Percentiles rank a stretch among this genome's conserved stretches.
These are phyloP conservation scores for Diddensiella santjacobensis DNA, from an alignment of 805 yeast species.

Conservation along the genomic window DNA sequence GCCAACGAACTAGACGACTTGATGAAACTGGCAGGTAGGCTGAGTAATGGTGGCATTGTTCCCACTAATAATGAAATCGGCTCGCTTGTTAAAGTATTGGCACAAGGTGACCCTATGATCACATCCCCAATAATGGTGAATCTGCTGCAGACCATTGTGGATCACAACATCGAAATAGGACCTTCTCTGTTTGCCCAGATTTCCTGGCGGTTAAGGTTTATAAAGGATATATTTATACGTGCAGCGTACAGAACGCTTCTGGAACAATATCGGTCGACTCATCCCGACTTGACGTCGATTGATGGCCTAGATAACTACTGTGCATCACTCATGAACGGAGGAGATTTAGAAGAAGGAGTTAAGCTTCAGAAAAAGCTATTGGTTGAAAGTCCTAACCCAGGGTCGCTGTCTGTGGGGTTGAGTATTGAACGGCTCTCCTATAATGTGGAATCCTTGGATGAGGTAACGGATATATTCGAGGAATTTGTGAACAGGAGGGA, in stretches of 20 bases:
- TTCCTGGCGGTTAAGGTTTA: constrained; percentile 12
- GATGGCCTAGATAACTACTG: background rate
- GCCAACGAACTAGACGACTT: constrained; percentile 3
- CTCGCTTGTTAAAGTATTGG: background rate
- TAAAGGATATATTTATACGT: constrained; percentile 11
- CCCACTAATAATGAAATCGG: constrained; percentile 4
- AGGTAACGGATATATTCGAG: background rate
- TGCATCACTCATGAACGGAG: background rate
- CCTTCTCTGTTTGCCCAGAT: background rate
- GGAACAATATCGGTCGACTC: background rate
- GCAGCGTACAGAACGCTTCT: background rate
- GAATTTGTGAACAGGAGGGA: background rate
- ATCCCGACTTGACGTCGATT: background rate
- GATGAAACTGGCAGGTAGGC: constrained; percentile 9
- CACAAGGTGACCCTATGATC: constrained; percentile 1
- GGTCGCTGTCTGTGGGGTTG: background rate
- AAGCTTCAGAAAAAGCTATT: too few species aligned
- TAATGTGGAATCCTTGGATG: background rate
- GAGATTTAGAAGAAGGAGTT: background rate
- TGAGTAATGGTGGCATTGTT: background rate
- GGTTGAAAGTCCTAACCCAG: background rate
- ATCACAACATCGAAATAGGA: background rate
- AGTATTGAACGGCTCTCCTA: background rate
- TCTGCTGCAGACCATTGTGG: constrained; percentile 4
- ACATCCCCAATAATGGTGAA: constrained; percentile 8